Evolutionary conservation across 805 yeast species (phyloP).

Genomic region (Suhomyces canberraensis): DNA sequence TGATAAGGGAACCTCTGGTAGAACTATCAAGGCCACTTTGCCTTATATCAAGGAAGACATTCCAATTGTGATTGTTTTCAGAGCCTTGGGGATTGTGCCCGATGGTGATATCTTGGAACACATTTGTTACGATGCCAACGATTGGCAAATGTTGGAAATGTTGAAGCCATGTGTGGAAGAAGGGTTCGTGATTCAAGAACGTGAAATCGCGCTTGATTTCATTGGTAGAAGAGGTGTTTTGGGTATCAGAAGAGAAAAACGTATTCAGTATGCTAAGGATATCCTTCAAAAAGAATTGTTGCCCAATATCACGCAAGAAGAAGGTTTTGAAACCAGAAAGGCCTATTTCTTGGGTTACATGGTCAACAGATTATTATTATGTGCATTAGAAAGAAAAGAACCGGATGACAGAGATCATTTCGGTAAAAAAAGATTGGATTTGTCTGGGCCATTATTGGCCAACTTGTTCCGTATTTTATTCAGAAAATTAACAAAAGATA

Average conservation of each 20-base stretch:
- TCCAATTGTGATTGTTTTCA: constrained; percentile 93
- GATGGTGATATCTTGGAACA: constrained; percentile 99
- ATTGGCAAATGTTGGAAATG: constrained; percentile 99
- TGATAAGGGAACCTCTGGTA: constrained; percentile 61
- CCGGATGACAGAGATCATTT: constrained; percentile 99
- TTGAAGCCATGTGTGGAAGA: constrained; percentile 98
- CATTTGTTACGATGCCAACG: constrained; percentile 94
- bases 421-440: constrained; percentile 96
- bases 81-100: constrained; percentile 98
- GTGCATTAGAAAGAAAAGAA: constrained; percentile 96
- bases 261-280: constrained; percentile 97
- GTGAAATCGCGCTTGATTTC: constrained; percentile 96
- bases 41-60: constrained; percentile 96
- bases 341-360: constrained; percentile 97
- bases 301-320: constrained; percentile 96
- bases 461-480: constrained; percentile 91
- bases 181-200: constrained; percentile 96
- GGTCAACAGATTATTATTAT: constrained; percentile 90
- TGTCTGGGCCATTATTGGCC: constrained; percentile 97
- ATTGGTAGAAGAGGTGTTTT: constrained; percentile 97
- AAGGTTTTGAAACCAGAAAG: constrained; percentile 94
- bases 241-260: constrained; percentile 95
- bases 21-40: constrained; percentile 91
- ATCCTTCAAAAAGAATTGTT: constrained; percentile 92
- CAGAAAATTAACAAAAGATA: constrained; percentile 93